Conservation (phyloP, 2,329 filamentous ascomycete genomes). For the Penicillium brevicompactum region DNA sequence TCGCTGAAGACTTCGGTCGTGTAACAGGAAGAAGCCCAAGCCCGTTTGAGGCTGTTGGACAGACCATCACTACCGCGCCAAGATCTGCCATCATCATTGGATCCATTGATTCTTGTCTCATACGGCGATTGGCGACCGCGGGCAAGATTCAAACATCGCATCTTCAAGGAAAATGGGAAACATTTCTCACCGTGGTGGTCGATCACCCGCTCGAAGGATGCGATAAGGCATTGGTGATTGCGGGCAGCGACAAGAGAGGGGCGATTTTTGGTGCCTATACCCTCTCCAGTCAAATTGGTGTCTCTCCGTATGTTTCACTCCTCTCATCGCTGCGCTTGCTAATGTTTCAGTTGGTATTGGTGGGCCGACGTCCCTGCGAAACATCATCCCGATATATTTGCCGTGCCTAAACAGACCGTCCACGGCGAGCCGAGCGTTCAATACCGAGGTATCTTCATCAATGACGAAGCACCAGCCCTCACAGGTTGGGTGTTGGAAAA, state of each 20-base stretch:
- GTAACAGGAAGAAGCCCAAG: conserved; percentile 7
- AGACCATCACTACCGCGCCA: background rate
- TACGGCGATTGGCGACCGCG: background rate
- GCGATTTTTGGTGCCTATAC: conserved; percentile 73
- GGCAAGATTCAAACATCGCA: conserved; percentile 60
- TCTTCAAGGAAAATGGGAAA: conserved; percentile 69
- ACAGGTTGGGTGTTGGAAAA: conserved; percentile 65
- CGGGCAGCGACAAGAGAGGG: conserved; percentile 67
- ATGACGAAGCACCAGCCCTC: conserved; percentile 68
- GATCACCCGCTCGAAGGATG: conserved; percentile 59
- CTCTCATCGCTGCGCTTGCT: background rate
- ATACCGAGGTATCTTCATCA: conserved; percentile 71
- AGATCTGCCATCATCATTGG: conserved; percentile 11
- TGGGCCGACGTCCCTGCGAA: conserved; percentile 65
- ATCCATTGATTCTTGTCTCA: conserved; percentile 12
- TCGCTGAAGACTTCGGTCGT: conserved; percentile 14
- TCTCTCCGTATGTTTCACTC: background rate
- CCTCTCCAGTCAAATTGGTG: conserved; percentile 66
- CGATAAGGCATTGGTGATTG: conserved; percentile 64
- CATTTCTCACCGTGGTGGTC: conserved; percentile 64
- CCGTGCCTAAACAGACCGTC: conserved; percentile 55
- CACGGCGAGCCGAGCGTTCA: conserved; percentile 65
- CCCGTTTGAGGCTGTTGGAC: conserved; percentile 1
- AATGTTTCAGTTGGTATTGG: conserved; percentile 57
- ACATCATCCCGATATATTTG: conserved; percentile 57